These are phyloP conservation scores for Colletotrichum musae DNA, from an alignment of 2,329 filamentous ascomycete species.

Conservation along the genomic window DNA sequence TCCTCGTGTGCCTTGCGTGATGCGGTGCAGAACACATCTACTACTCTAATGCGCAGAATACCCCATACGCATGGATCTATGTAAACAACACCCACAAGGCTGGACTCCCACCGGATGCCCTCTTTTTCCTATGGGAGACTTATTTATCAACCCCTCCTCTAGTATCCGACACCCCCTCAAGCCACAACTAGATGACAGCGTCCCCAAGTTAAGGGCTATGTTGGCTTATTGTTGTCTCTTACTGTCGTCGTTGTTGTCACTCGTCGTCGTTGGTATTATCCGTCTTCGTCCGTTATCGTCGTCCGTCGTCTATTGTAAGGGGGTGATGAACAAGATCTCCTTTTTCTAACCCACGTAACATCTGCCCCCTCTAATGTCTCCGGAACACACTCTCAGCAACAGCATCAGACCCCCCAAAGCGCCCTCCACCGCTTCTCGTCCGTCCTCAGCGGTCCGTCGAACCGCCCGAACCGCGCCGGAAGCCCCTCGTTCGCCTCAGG, in stretches of 20 bases:
- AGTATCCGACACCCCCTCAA: no score
- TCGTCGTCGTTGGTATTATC: no score
- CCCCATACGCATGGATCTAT: neutral
- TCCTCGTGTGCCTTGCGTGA: conserved; percentile 9
- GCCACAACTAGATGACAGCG: no score
- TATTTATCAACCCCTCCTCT: no score
- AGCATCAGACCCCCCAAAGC: conserved; percentile 68
- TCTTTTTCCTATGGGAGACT: no score
- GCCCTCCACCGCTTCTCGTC: conserved; percentile 73
- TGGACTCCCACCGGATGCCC: neutral
- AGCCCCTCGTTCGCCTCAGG: conserved; percentile 79
- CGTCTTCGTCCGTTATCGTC: no score
- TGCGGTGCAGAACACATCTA: conserved; percentile 9
- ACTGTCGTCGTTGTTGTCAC: no score
- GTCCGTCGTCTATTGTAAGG: no score
- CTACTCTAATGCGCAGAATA: neutral
- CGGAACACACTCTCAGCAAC: neutral
- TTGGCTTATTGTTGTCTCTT: no score
- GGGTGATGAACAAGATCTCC: no score
- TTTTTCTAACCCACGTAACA: neutral
- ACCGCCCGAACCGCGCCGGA: conserved; percentile 74
- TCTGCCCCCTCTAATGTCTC: no score
- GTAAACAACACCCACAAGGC: neutral
- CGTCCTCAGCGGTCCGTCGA: conserved; percentile 73
- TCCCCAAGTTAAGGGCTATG: no score